A percentile compares a stretch with the other conserved stretches of the same genome.
Conservation (phyloP, 805 yeast species). For the Kluyveromyces aestuarii region DNA sequence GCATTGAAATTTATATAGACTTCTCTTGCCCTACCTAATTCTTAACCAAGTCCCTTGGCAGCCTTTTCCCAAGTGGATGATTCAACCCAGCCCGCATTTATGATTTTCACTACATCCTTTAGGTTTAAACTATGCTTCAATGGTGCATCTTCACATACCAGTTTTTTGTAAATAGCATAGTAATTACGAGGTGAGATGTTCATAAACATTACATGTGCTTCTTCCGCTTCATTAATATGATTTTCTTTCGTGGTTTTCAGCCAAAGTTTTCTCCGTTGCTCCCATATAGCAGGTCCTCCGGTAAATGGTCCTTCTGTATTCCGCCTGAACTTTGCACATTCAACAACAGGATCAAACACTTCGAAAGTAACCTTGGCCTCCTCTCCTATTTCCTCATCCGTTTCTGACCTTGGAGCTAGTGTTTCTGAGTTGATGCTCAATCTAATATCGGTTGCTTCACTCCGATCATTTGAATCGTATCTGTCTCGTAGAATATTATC, state of each 20-base stretch:
- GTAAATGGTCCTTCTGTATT: slow-evolving; percentile 33
- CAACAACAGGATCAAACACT: slow-evolving; percentile 27
- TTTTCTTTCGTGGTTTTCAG: slow-evolving; percentile 23
- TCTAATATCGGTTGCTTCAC: slow-evolving; percentile 10
- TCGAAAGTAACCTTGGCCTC: slow-evolving; percentile 16
- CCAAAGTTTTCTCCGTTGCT: slow-evolving; percentile 62
- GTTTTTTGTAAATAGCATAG: slow-evolving; percentile 52
- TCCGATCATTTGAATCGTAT: slow-evolving; percentile 21
- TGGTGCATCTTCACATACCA: slow-evolving; percentile 61
- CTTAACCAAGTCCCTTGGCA: slow-evolving; percentile 25
- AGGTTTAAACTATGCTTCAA: slow-evolving; percentile 67
- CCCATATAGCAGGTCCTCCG: slow-evolving; percentile 61
- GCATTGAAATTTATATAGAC: too few species aligned
- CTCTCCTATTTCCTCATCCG: slow-evolving; percentile 1
- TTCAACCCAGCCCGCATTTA: slow-evolving; percentile 80
- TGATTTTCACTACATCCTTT: slow-evolving; percentile 57
- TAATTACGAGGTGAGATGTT: slow-evolving; percentile 42
- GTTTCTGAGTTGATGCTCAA: slow-evolving; percentile 11
- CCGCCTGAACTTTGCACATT: slow-evolving; percentile 24
- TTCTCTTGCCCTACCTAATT: too few species aligned
- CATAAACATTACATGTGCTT: slow-evolving; percentile 15
- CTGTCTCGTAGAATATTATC: background rate
- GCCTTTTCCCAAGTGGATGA: slow-evolving; percentile 64
- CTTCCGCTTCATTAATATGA: slow-evolving; percentile 9
- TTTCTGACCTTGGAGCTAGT: background rate